A percentile compares a stretch with the other conserved stretches of the same genome.
These are phyloP conservation scores for Cutaneotrichosporon arboriforme DNA, from an alignment of 1,284 basidiomycete genomes.

Conservation along the genomic window DNA sequence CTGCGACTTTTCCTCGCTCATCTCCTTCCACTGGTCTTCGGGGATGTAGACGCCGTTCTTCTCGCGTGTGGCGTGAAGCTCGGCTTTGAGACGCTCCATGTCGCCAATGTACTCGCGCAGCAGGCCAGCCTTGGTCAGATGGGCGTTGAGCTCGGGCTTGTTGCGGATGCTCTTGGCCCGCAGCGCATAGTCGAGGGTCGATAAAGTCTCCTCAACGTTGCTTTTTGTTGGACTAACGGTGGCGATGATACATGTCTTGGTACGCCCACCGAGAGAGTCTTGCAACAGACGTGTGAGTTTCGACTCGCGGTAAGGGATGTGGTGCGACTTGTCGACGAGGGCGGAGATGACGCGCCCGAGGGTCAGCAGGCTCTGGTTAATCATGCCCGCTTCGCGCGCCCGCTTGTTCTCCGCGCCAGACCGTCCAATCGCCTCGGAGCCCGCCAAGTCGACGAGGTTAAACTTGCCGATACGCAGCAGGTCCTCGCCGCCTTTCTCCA, in stretches of 20 bases:
- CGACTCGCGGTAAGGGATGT: slow-evolving; percentile 83
- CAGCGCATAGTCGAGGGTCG: slow-evolving; percentile 94
- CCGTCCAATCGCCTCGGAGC: slow-evolving; percentile 94
- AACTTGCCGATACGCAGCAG: slow-evolving; percentile 89
- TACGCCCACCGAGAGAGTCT: slow-evolving; percentile 96
- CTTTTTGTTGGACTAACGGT: slow-evolving; percentile 86
- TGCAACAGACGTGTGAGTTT: slow-evolving; percentile 95
- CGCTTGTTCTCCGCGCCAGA: slow-evolving; percentile 93
- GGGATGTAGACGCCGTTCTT: slow-evolving; percentile 93
- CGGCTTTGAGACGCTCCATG: slow-evolving; percentile 87
- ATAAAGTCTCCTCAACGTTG: slow-evolving; percentile 95
- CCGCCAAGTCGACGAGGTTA: slow-evolving; percentile 94
- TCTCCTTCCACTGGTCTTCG: slow-evolving; percentile 78
- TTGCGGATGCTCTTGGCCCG: slow-evolving; percentile 95
- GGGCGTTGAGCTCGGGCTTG: slow-evolving; percentile 90
- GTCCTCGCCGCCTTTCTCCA: slow-evolving; percentile 63
- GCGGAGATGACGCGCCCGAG: slow-evolving; percentile 96
- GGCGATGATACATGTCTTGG: slow-evolving; percentile 97
- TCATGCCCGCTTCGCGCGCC: slow-evolving; percentile 96
- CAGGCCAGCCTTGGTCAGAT: slow-evolving; percentile 85
- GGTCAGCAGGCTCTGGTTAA: slow-evolving; percentile 94
- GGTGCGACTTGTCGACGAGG: slow-evolving; percentile 82
- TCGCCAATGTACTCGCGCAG: slow-evolving; percentile 94
- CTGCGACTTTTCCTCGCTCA: slow-evolving; percentile 69
- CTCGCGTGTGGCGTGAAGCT: slow-evolving; percentile 77